Evolutionary conservation across 2,329 filamentous ascomycete species (phyloP).

Genomic region (Trichoderma arundinaceum): DNA sequence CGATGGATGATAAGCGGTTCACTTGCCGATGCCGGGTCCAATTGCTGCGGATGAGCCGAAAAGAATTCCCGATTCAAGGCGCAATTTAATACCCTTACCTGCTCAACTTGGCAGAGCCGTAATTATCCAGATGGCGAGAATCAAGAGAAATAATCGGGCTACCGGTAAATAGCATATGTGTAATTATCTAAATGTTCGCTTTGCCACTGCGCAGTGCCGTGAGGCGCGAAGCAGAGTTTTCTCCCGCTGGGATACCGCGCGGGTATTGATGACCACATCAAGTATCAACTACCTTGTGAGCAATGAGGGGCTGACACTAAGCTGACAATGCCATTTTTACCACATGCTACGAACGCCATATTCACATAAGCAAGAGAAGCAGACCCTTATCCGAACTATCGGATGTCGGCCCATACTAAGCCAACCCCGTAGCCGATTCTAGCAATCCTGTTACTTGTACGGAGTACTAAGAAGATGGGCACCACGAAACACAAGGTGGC

Average conservation of each 20-base stretch:
- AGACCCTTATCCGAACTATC: no score
- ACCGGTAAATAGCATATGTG: no score
- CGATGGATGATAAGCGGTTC: neutral
- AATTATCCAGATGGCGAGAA: neutral
- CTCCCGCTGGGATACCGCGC: constrained; percentile 5
- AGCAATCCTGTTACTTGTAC: neutral
- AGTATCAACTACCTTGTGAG: neutral
- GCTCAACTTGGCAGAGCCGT: neutral
- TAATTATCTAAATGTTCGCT: neutral
- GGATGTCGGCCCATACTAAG: no score
- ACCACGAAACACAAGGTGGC: no score
- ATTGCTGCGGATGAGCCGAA: neutral
- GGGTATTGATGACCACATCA: neutral
- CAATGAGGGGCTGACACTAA: neutral
- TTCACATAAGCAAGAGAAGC: no score
- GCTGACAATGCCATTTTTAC: neutral
- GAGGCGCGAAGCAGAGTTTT: neutral
- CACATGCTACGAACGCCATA: no score
- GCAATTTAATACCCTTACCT: neutral
- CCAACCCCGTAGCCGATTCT: neutral
- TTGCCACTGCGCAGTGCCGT: neutral
- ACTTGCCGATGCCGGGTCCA: neutral
- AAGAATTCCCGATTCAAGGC: neutral
- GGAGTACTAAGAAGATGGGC: neutral
- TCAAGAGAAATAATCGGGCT: no score